These are phyloP conservation scores for Sporothrix sp. DNA, from an alignment of 2,329 filamentous ascomycete species.

Conservation along the genomic window DNA sequence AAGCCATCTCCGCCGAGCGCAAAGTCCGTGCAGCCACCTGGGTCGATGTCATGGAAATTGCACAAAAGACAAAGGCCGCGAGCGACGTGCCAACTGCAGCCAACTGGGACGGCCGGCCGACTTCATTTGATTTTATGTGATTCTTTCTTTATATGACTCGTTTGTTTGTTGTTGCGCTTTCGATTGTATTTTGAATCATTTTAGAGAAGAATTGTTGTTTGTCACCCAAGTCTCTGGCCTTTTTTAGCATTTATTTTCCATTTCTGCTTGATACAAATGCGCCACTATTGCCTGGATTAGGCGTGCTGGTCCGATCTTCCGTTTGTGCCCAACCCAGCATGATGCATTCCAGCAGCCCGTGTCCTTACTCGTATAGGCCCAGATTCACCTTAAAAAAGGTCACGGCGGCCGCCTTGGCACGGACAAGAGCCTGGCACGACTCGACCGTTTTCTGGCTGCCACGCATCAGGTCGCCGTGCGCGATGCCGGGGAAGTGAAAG, in stretches of 20 bases:
- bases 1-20: slow-evolving; percentile 29
- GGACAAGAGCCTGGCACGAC: slow-evolving; percentile 35
- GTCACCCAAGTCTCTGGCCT: too few relatives aligned
- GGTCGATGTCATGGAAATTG: slow-evolving; percentile 34
- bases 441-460: slow-evolving; percentile 30
- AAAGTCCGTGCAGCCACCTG: slow-evolving; percentile 30
- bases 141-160: too few relatives aligned
- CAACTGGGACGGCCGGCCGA: too few relatives aligned
- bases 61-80: neutral
- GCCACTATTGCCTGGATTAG: too few relatives aligned
- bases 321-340: too few relatives aligned
- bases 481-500: slow-evolving; percentile 39
- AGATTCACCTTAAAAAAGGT: slow-evolving; percentile 31
- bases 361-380: neutral
- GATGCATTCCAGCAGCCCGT: neutral
- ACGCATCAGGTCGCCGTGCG: slow-evolving; percentile 36
- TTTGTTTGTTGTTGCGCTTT: too few relatives aligned
- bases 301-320: too few relatives aligned
- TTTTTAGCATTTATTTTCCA: neutral
- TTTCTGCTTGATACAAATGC: neutral
- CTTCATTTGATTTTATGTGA: too few relatives aligned
- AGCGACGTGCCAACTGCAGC: too few relatives aligned
- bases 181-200: neutral
- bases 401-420: slow-evolving; percentile 38
- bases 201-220: neutral